Conservation (phyloP, 1,284 basidiomycete genomes). For the Malassezia vespertilionis region DNA sequence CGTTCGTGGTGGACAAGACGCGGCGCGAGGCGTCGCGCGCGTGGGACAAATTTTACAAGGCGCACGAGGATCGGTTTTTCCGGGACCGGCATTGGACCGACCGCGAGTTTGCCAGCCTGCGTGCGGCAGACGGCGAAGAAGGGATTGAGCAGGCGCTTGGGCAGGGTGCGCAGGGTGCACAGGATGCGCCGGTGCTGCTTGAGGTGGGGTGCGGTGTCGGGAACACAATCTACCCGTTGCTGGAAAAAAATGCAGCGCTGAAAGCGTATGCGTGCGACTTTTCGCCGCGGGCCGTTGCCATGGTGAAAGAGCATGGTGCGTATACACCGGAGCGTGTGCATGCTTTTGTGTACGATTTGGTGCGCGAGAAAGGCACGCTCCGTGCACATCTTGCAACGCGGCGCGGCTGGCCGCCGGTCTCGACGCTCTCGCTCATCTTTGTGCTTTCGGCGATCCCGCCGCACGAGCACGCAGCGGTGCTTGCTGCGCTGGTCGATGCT, state of each 20-base stretch:
- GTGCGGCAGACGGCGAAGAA: not conserved
- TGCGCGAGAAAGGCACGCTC: conserved; percentile 7
- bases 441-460: conserved; percentile 48
- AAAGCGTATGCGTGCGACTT: conserved; percentile 45
- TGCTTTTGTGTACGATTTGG: conserved; percentile 47
- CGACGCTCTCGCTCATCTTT: conserved; percentile 44
- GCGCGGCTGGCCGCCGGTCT: conserved; percentile 16
- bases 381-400: not conserved
- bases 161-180: conserved; percentile 7
- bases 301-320: conserved; percentile 32
- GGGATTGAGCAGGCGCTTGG: conserved; percentile 7
- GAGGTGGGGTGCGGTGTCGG: conserved; percentile 47
- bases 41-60: conserved; percentile 49
- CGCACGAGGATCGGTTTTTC: conserved; percentile 45
- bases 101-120: conserved; percentile 34
- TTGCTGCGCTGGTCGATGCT: conserved; percentile 21
- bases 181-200: conserved; percentile 23
- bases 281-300: conserved; percentile 35
- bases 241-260: conserved; percentile 24
- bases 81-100: conserved; percentile 48
- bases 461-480: conserved; percentile 23
- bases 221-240: conserved; percentile 42
- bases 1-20: conserved; percentile 33
- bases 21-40: conserved; percentile 33
- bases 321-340: conserved; percentile 32